Base-by-base conservation (phyloP, 345 rosid genomes). In the Populus nigra region DNA sequence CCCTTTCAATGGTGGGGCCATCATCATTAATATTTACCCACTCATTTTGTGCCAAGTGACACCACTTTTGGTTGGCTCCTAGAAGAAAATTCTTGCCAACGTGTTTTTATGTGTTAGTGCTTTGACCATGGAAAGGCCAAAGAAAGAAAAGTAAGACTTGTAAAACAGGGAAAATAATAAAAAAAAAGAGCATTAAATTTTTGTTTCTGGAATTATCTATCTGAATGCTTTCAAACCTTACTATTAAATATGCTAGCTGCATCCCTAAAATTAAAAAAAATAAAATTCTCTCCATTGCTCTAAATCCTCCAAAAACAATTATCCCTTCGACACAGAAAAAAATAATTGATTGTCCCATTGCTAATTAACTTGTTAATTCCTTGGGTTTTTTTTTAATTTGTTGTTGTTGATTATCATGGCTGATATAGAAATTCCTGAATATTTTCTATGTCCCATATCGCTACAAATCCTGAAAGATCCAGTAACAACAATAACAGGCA, bases 381-480 rank as follows among this genome's bases (percentile, higher is more conserved):
- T 43, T 2, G 11, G 12, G 15, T 41, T 18, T 43, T 9, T 7
- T 22, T 13, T 69, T 33, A 33, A 33, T 33, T 33, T 33, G 3
- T 33, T 23, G 1, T 10, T 25, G 25, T 27, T 47, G 35, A 45
- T 9, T 38, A 55, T 53, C 23, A 86, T 85, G 89, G 86, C 70
- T n/a, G 85, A 85, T 3, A 59, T 82, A 4, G 91, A 90, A 27
- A 71, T 90, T 35, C 94, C 94, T 17, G 78, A 43, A 35, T 90
- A 78, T 79, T 90, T 87, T 76, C 16, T 87, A 25, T 90, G 94
- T 50, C 94, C 90, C 36, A 88, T 90, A 33, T 90, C 94, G 5
- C 84, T 90, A 0, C 88, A 90, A 33, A 83, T 88, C 85, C 86
- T 90, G 88, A 85, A 72, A 71, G 91, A 88, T 71, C 91, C 93